A percentile compares a stretch with the other conserved stretches of the same genome.
Evolutionary conservation across 768 basidiomycete species (phyloP).

Genomic region (button mushroom (Agaricus bisporus)): DNA sequence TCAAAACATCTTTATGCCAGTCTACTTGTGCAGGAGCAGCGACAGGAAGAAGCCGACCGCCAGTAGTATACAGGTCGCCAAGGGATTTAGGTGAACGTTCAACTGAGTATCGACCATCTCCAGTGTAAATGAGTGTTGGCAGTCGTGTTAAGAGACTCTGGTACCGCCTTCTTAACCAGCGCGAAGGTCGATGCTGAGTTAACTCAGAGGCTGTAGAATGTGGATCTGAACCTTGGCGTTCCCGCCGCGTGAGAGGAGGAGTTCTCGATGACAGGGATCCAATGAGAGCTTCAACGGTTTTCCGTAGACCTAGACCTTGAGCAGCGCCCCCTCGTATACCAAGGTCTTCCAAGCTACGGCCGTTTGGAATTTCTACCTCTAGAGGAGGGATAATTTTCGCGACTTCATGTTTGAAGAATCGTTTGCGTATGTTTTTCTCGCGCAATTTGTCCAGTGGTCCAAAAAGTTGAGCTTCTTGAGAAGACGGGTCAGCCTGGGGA

Average conservation of each 20-base stretch:
- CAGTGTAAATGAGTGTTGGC: constrained; percentile 44
- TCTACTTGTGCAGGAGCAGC: constrained; percentile 24
- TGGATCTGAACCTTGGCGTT: constrained; percentile 16
- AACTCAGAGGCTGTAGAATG: not conserved
- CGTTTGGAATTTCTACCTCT: constrained; percentile 30
- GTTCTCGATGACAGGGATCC: constrained; percentile 22
- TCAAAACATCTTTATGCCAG: constrained; percentile 24
- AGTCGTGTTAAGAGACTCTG: constrained; percentile 52
- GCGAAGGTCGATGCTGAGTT: constrained; percentile 26
- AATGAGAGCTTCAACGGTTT: constrained; percentile 41
- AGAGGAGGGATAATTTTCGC: constrained; percentile 57
- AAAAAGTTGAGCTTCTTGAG: constrained; percentile 51
- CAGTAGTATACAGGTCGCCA: constrained; percentile 16
- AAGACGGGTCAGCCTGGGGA: constrained; percentile 45
- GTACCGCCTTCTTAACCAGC: constrained; percentile 52
- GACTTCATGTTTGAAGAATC: constrained; percentile 50
- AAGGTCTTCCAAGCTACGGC: constrained; percentile 8
- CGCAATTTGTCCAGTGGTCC: constrained; percentile 70
- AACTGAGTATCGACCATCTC: constrained; percentile 21
- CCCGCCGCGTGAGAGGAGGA: constrained; percentile 27
- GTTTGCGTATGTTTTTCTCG: constrained; percentile 67
- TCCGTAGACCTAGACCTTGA: constrained; percentile 28
- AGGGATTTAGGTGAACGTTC: constrained; percentile 25
- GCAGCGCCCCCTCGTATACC: constrained; percentile 9
- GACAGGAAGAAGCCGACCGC: constrained; percentile 20